These are phyloP conservation scores for Zopfochytrium polystomum DNA, from an alignment of 371 early-diverging fungal genomes.

Conservation along the genomic window DNA sequence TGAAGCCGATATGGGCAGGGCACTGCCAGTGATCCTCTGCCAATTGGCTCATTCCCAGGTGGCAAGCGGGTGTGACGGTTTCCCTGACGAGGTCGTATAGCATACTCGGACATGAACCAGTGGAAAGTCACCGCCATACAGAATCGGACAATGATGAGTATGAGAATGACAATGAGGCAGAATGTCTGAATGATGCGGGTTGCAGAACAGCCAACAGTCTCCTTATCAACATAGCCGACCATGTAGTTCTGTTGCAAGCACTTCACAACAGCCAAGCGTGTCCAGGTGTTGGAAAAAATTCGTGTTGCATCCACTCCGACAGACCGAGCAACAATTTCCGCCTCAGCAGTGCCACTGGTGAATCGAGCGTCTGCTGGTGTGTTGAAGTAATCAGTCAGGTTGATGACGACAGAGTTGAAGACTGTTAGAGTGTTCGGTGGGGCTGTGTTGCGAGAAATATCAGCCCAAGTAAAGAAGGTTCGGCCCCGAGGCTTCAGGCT, in stretches of 20 bases:
- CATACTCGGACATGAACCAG: constrained; percentile 43
- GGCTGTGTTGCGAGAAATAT: constrained; percentile 21
- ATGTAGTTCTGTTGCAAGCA: constrained; percentile 39
- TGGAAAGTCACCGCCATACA: constrained; percentile 52
- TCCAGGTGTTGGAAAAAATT: constrained; percentile 8
- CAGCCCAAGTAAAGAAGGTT: constrained; percentile 40
- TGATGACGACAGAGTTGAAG: constrained; percentile 42
- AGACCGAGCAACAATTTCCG: neutral
- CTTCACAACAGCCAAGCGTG: constrained; percentile 14
- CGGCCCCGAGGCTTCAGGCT: constrained; percentile 20
- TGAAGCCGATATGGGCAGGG: neutral
- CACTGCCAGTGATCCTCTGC: neutral
- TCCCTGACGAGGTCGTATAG: neutral
- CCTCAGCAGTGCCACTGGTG: no score
- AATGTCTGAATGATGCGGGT: constrained; percentile 36
- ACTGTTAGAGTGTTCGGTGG: constrained; percentile 36
- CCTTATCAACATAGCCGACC: constrained; percentile 40
- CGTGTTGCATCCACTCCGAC: constrained; percentile 26
- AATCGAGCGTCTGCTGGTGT: neutral
- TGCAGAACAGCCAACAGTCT: constrained; percentile 24
- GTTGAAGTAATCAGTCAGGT: constrained; percentile 32
- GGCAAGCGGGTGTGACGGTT: neutral
- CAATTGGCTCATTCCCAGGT: neutral
- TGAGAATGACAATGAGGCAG: constrained; percentile 42
- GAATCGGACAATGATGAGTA: constrained; percentile 48